These are phyloP conservation scores for Stachybotrys echinatus DNA, from an alignment of 2,329 filamentous ascomycete species.

Conservation along the genomic window DNA sequence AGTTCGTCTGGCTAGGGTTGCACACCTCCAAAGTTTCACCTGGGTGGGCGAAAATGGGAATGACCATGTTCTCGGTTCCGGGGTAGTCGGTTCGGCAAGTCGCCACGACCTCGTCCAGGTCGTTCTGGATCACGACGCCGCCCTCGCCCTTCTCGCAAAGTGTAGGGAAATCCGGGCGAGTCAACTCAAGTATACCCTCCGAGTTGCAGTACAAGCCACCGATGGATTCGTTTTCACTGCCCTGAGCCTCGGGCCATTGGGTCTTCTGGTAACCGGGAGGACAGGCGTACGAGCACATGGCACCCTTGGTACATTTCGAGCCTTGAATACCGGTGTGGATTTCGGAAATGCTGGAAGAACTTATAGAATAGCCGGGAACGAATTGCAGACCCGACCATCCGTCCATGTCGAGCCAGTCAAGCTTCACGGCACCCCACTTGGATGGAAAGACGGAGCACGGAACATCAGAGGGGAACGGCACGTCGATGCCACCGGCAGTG, in stretches of 20 bases:
- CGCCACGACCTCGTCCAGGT: slow-evolving; percentile 58
- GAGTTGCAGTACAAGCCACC: slow-evolving; percentile 79
- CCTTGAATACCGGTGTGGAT: slow-evolving; percentile 62
- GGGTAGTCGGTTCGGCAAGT: slow-evolving; percentile 97
- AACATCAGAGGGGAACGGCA: slow-evolving; percentile 69
- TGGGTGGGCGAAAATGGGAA: slow-evolving; percentile 62
- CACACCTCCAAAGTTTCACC: slow-evolving; percentile 61
- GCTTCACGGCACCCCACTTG: slow-evolving; percentile 69
- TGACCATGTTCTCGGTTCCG: slow-evolving; percentile 81
- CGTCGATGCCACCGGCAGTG: slow-evolving; percentile 48
- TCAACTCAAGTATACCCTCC: slow-evolving; percentile 69
- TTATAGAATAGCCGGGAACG: slow-evolving; percentile 43
- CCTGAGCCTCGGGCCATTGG: slow-evolving; percentile 80
- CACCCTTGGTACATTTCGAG: slow-evolving; percentile 52
- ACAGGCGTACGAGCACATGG: slow-evolving; percentile 91
- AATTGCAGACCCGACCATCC: slow-evolving; percentile 81
- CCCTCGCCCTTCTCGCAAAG: slow-evolving; percentile 72
- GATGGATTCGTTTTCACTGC: slow-evolving; percentile 73
- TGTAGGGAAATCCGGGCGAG: slow-evolving; percentile 58
- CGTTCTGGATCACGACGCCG: slow-evolving; percentile 71
- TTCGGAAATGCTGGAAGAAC: slow-evolving; percentile 51
- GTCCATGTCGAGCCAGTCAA: slow-evolving; percentile 62
- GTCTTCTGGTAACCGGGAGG: slow-evolving; percentile 87
- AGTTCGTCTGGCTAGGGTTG: slow-evolving; percentile 65
- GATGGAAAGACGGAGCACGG: slow-evolving; percentile 71